Percentiles rank a stretch among this genome's conserved stretches.
Evolutionary conservation across 495 filamentous ascomycete species (phyloP).

Genomic region (Tuber umbilicatum): DNA sequence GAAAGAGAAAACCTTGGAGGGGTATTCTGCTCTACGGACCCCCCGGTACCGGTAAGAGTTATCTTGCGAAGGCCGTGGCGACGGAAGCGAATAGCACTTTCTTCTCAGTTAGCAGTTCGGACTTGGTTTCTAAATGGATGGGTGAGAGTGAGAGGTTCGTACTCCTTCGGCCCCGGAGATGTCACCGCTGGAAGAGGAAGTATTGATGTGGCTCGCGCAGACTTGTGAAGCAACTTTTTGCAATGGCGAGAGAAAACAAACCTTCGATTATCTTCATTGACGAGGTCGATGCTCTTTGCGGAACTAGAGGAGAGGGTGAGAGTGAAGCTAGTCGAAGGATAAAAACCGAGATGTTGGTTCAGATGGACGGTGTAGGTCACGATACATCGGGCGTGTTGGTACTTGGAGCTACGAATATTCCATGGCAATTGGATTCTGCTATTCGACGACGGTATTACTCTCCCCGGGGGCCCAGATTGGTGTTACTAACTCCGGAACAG

Average conservation of each 20-base stretch:
- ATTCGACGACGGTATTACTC: constrained; percentile 65
- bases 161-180: neutral
- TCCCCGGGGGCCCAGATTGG: neutral
- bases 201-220: constrained; percentile 46
- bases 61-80: constrained; percentile 92
- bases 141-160: constrained; percentile 90
- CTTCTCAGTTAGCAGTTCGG: constrained; percentile 94
- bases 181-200: constrained; percentile 12
- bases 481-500: constrained; percentile 15
- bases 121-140: constrained; percentile 99
- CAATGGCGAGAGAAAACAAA: constrained; percentile 96
- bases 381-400: constrained; percentile 91
- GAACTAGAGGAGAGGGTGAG: constrained; percentile 93
- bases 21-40: constrained; percentile 95
- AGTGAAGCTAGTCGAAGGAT: constrained; percentile 94
- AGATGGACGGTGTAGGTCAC: constrained; percentile 98
- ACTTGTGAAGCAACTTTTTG: constrained; percentile 94
- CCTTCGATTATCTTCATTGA: constrained; percentile 99
- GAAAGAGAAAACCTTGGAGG: constrained; percentile 96
- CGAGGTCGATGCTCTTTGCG: constrained; percentile 95
- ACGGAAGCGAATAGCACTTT: constrained; percentile 99
- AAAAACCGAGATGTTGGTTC: constrained; percentile 96
- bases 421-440: constrained; percentile 97
- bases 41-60: constrained; percentile 93
- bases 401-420: constrained; percentile 95